Base-by-base conservation (phyloP, 192 early-diverging fungal species). In the Backusella liffmaniae region DNA sequence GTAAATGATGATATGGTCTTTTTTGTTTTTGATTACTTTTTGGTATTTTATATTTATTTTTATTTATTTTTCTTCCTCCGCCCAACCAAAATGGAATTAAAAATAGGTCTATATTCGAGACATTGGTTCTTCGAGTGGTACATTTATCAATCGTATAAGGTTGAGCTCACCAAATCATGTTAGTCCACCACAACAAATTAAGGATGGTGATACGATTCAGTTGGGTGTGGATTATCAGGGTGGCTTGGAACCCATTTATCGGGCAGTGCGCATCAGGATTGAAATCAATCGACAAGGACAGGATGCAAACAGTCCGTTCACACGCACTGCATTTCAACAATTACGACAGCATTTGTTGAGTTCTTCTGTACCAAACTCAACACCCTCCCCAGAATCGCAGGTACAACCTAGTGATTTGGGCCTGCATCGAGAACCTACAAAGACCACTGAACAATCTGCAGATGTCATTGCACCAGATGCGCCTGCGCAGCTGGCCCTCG, bases 181-280 rank as follows among this genome's bases (percentile, higher is more conserved):
- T 78, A 95, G 94, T 59, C 79, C 89, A 70, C 91, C 95, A 37
- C 89, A 92, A 51, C 86, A 86, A 46, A 78, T 99, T 68, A 90
- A 91, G 73, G 92, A 95, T 83, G 95, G 96, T 7, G 97, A 99
- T 79, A 88, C 97, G 36, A 84, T 99, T 71, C 96, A 99, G 84
- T 87, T 99, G 39, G 97, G 97, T 34, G 93, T 98, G 21, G 97
- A 98, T 78, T 99, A 97, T 81, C 96, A 97, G 84, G 96, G 96
- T 42, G 89, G 95, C 59, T 53, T 80, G 36, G 66, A 81, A 87
- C 94, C 96, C 77, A 95, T 96, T 44, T 97, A 95, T 90, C 93
- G 95, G 85, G 95, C 94, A 72, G 95, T 97, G 6, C 91, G 94
- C 77, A 97, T 97, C 80, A 77, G 91, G 36, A 80, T 94, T n/a